These are phyloP conservation scores for Komagataella pseudopastoris DNA, from an alignment of 805 yeast genomes.

Conservation along the genomic window DNA sequence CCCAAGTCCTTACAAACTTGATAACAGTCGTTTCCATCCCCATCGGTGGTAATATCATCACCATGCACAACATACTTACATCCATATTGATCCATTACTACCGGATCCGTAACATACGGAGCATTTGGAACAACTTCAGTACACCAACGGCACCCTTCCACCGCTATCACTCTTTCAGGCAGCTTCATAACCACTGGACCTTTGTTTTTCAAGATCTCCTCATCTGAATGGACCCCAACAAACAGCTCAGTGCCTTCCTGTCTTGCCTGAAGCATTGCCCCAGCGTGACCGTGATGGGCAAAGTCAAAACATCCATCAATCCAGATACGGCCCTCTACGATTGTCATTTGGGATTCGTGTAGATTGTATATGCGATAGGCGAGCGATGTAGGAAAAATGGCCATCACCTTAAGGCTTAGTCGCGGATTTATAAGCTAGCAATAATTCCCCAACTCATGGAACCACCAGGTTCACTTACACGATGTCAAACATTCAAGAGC, in stretches of 20 bases:
- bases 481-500: conserved; percentile 5
- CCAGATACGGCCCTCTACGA: conserved; percentile 51
- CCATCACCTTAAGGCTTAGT: background rate
- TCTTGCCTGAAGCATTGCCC: conserved; percentile 90
- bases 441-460: background rate
- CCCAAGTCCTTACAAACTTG: conserved; percentile 71
- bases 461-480: background rate
- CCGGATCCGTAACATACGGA: conserved; percentile 88
- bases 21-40: conserved; percentile 90
- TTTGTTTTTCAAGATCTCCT: conserved; percentile 68
- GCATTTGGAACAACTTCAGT: conserved; percentile 60
- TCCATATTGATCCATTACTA: conserved; percentile 55
- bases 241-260: conserved; percentile 61
- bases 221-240: conserved; percentile 91
- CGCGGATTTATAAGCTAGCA: background rate
- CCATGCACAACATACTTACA: conserved; percentile 97
- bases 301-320: conserved; percentile 97
- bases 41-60: conserved; percentile 95
- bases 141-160: conserved; percentile 85
- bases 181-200: conserved; percentile 91
- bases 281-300: conserved; percentile 95
- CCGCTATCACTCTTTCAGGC: conserved; percentile 72
- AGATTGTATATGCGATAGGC: background rate
- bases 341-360: background rate
- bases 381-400: background rate